Conservation (phyloP, 2,329 filamentous ascomycete species). For the Harringtonia aguacate region DNA sequence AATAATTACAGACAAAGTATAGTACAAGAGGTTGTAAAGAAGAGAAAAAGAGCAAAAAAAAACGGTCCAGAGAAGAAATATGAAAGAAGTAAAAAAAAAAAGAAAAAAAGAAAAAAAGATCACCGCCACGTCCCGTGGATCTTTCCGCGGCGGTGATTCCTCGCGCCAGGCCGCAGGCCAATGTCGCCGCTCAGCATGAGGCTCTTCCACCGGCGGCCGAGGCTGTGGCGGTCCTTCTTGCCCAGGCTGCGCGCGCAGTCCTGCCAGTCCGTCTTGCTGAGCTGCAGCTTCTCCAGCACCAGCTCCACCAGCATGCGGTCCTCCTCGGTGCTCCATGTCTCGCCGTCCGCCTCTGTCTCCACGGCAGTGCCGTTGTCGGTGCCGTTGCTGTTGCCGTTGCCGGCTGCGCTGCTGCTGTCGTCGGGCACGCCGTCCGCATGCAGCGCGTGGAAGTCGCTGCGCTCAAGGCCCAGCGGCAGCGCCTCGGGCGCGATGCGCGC, state of each 20-base stretch:
- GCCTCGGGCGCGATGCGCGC: conserved; percentile 48
- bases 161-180: conserved; percentile 29
- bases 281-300: conserved; percentile 54
- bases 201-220: conserved; percentile 52
- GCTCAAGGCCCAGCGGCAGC: conserved; percentile 48
- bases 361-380: conserved; percentile 24
- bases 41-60: no score
- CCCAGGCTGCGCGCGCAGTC: conserved; percentile 55
- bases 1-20: no score
- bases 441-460: conserved; percentile 45
- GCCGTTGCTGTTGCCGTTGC: no score
- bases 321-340: conserved; percentile 51
- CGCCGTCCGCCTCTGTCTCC: conserved; percentile 32
- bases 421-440: conserved; percentile 22
- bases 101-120: conserved; percentile 9
- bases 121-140: conserved; percentile 47
- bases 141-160: conserved; percentile 31
- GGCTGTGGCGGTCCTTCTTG: conserved; percentile 45
- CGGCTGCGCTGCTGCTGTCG: conserved; percentile 6
- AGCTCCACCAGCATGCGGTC: conserved; percentile 57
- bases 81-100: background rate
- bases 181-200: conserved; percentile 49
- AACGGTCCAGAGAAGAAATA: no score
- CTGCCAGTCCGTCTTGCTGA: conserved; percentile 55
- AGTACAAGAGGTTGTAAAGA: no score